Conservation (phyloP, 1,284 basidiomycete genomes). For the Cryptococcus sp. region DNA sequence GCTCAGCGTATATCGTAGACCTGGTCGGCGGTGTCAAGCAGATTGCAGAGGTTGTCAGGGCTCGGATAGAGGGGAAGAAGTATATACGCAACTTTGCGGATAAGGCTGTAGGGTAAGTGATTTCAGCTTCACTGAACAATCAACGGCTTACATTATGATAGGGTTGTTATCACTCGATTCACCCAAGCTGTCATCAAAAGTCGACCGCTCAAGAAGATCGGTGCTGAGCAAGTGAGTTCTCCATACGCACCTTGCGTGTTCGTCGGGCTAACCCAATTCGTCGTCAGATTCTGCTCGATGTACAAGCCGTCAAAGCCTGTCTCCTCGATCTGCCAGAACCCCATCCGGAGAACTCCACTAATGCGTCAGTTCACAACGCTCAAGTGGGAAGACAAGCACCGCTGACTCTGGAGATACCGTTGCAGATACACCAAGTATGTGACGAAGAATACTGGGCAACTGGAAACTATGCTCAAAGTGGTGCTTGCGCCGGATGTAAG, state of each 20-base stretch:
- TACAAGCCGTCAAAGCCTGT: constrained; percentile 81
- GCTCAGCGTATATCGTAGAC: constrained; percentile 76
- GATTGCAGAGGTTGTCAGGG: constrained; percentile 49
- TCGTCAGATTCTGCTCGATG: constrained; percentile 80
- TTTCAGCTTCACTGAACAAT: background rate
- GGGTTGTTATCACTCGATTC: constrained; percentile 78
- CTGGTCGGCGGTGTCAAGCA: constrained; percentile 86
- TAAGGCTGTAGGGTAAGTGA: constrained; percentile 75
- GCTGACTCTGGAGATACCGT: background rate
- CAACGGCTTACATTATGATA: constrained; percentile 46
- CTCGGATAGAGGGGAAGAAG: constrained; percentile 82
- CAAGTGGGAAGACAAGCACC: background rate
- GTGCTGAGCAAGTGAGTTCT: constrained; percentile 78
- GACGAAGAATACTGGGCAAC: constrained; percentile 71
- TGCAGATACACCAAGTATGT: constrained; percentile 76
- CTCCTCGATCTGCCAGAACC: constrained; percentile 71
- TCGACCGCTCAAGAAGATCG: constrained; percentile 81
- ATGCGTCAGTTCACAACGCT: constrained; percentile 17
- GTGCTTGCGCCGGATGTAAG: constrained; percentile 84
- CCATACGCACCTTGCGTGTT: background rate
- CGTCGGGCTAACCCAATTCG: too few relatives aligned
- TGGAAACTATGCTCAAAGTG: constrained; percentile 91
- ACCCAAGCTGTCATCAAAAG: constrained; percentile 83
- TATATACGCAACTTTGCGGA: constrained; percentile 89
- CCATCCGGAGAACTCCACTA: constrained; percentile 41